Base-by-base conservation (phyloP, 2,329 filamentous ascomycete species). In the Ophiostoma sp. region DNA sequence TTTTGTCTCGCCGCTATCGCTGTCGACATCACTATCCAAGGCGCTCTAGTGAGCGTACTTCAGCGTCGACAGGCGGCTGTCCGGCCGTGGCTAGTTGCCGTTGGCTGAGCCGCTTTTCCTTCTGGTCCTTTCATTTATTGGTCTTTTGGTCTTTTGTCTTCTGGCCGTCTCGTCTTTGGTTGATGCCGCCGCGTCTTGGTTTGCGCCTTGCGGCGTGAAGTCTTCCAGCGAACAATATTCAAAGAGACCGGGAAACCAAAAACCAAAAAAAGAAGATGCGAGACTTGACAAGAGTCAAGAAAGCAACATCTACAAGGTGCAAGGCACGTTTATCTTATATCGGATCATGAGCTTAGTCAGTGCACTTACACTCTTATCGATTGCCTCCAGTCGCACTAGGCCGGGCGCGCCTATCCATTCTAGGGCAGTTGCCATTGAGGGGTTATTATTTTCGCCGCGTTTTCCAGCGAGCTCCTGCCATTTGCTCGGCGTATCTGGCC, bases 391-490 rank as follows among this genome's bases (percentile, higher is more conserved):
- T 65, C 40, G 58, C n/a, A 64, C 42, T 64, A 44, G 4, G n/a
- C 16, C n/a, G 40, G 14, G 40, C 63, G 47, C 42, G 55, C 55
- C 55, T 60, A 60, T 60, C 55, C 55, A 38, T 60, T 60, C 41
- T 68, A 40, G 40, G 27, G 41, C 62, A 41, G 41, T 60, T 55
- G 63, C 47, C 63, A 67, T 69, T 71, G 71, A 71, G 71, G 70
- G 71, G 71, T 69, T 68, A 69, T 65, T 62, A 71, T 70, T 72
- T 71, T 72, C 70, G 68, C 70, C 70, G 71, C 70, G 69, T 68
- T 71, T 70, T 72, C 68, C 69, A 72, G 71, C 71, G 71, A 69
- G 55, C 64, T 49, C 45, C 62, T 68, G 60, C 58, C 36, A 69
- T 67, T 71, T 67, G 68, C 44, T 49, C 40, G 38, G 38, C 27